These are phyloP conservation scores for Paraphysoderma sedebokerense DNA, from an alignment of 371 early-diverging fungal genomes.

Conservation along the genomic window DNA sequence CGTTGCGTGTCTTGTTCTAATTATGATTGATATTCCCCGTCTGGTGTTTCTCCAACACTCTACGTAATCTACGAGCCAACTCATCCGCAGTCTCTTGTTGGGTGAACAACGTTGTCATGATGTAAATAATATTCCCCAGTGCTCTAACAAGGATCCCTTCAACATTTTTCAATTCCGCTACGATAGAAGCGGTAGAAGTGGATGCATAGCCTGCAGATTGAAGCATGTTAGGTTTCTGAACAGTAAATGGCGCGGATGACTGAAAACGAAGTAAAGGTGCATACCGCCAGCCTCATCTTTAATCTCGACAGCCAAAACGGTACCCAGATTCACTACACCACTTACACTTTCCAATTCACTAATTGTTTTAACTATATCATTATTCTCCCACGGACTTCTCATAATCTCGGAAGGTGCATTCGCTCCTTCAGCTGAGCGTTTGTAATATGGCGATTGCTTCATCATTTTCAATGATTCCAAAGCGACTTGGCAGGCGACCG, in stretches of 20 bases:
- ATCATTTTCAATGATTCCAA: slow-evolving; percentile 6
- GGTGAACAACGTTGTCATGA: slow-evolving; percentile 57
- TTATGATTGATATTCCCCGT: too few relatives aligned
- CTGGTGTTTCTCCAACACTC: too few relatives aligned
- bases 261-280: slow-evolving; percentile 7
- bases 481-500: slow-evolving; percentile 62
- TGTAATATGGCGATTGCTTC: slow-evolving; percentile 1
- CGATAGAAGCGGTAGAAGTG: slow-evolving; percentile 15
- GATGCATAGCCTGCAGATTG: slow-evolving; percentile 35
- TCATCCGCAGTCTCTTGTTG: too few relatives aligned
- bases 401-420: too few relatives aligned
- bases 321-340: slow-evolving; percentile 53
- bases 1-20: too few relatives aligned
- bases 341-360: slow-evolving; percentile 37
- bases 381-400: slow-evolving; percentile 39
- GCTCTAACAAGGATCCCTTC: slow-evolving; percentile 37
- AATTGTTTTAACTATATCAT: slow-evolving; percentile 23
- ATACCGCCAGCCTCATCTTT: slow-evolving; percentile 22
- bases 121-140: slow-evolving; percentile 57
- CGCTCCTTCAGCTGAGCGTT: slow-evolving; percentile 6
- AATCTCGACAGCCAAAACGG: slow-evolving; percentile 51
- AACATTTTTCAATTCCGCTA: slow-evolving; percentile 16
- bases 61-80: too few relatives aligned
- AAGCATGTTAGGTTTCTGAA: not conserved
- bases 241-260: not conserved